Evolutionary conservation across 108 stramenopile genomes (phyloP).

Genomic region (Skeletonema grethae): DNA sequence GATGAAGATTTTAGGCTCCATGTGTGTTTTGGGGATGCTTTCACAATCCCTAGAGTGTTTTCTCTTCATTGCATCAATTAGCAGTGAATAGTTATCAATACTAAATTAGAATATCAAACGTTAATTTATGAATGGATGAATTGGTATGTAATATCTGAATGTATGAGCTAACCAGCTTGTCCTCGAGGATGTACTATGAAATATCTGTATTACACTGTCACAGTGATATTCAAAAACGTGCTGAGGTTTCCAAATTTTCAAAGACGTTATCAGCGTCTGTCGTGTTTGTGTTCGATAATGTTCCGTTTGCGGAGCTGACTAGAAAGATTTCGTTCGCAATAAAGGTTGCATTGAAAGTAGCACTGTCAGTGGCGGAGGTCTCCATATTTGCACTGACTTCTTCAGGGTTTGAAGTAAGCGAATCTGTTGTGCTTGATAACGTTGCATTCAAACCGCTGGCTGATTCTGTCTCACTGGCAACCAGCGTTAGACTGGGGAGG

Average conservation of each 20-base stretch:
- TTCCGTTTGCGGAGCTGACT: background rate
- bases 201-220: background rate
- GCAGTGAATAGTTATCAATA: background rate
- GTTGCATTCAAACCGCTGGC: background rate
- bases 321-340: background rate
- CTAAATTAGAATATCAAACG: background rate
- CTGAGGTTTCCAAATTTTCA: background rate
- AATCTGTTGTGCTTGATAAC: background rate
- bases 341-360: too few species aligned
- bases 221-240: background rate
- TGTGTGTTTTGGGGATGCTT: too few species aligned
- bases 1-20: too few species aligned
- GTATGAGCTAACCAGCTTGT: background rate
- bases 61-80: too few species aligned
- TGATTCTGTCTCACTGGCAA: background rate
- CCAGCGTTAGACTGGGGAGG: background rate
- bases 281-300: background rate
- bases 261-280: background rate
- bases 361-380: background rate
- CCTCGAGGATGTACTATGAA: background rate
- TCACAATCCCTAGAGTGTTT: too few species aligned
- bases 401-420: too few species aligned
- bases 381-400: too few species aligned
- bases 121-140: slow-evolving; percentile 1
- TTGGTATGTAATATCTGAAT: background rate